A percentile compares a stretch with the other conserved stretches of the same genome.
Evolutionary conservation across 495 filamentous ascomycete genomes (phyloP).

Genomic region (Sabuloglossum arenarium): DNA sequence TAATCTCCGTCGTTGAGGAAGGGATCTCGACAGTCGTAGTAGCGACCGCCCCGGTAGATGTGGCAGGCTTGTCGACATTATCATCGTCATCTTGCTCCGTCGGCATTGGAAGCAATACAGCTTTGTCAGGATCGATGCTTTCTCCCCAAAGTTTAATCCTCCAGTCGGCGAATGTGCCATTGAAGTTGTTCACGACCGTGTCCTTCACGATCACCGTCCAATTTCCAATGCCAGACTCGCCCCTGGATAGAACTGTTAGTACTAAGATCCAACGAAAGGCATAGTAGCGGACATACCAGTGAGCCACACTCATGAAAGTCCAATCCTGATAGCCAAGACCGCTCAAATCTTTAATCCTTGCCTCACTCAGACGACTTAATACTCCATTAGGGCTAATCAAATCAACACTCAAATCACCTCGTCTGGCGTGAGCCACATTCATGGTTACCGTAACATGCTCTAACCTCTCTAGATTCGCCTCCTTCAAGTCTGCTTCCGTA

Average conservation of each 20-base stretch:
- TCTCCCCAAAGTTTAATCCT: slow-evolving; percentile 89
- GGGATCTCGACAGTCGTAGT: slow-evolving; percentile 20
- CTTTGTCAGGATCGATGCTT: slow-evolving; percentile 47
- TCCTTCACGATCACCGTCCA: slow-evolving; percentile 91
- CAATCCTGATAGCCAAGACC: slow-evolving; percentile 71
- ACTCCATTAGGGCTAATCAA: slow-evolving; percentile 66
- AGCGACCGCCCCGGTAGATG: slow-evolving; percentile 28
- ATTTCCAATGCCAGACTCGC: slow-evolving; percentile 64
- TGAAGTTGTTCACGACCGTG: slow-evolving; percentile 50
- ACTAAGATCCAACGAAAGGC: not conserved
- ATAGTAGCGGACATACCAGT: slow-evolving; percentile 44
- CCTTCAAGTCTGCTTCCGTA: slow-evolving; percentile 48
- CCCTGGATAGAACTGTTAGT: slow-evolving; percentile 31
- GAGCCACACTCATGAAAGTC: slow-evolving; percentile 96
- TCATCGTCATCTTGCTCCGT: slow-evolving; percentile 64
- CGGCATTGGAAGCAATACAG: slow-evolving; percentile 59
- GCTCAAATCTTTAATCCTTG: slow-evolving; percentile 41
- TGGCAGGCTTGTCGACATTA: slow-evolving; percentile 35
- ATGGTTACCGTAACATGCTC: slow-evolving; percentile 96
- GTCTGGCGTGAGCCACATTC: slow-evolving; percentile 71
- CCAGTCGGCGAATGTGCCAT: slow-evolving; percentile 76
- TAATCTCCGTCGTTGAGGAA: slow-evolving; percentile 21
- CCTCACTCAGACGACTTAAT: slow-evolving; percentile 62
- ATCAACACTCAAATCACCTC: slow-evolving; percentile 87
- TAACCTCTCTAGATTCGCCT: slow-evolving; percentile 64